Base-by-base conservation (phyloP, 2,329 filamentous ascomycete species). In the Ophiostoma montium region DNA sequence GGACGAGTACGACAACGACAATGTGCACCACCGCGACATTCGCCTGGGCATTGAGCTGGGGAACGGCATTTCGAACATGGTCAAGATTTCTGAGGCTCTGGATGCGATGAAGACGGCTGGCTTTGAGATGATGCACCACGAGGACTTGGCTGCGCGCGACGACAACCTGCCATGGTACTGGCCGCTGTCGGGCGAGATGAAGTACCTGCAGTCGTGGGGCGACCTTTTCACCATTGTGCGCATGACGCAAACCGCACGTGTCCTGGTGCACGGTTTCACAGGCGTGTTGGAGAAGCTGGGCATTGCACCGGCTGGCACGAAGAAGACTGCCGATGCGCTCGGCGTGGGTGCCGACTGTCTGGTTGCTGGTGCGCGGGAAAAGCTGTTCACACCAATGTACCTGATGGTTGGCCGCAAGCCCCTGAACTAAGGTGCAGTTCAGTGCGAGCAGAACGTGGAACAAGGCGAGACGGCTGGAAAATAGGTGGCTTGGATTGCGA, bases 351-450 rank as follows among this genome's bases (percentile, higher is more conserved):
- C 78, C 11, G 89, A 95, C 66, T 84, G 79, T 59, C 71, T 96
- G 47, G 89, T 95, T 19, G 86, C 85, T 44, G 90, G 90, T 66
- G 90, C 81, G 33, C 78, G 80, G 64, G 75, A 89, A 70, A 85
- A 94, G 65, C 76, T 96, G n/a, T 96, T 96, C 69, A 96, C 90
- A 1, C 90, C 90, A 50, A 96, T 96, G 90, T 95, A 95, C 70
- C 72, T 96, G 62, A 95, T 95, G 86, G 78, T 95, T 52, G 90
- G 80, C 53, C 80, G 86, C 68, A 95, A 95, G 75, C 87, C 90
- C 4, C 32, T 35, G 45, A 47, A 47, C 33, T 47, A 36, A 38
- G 19, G 3, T 10, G 30, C 6, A 18, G 16, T 13, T 15, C 19
- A 27, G 5, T 16, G 39, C 11, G 16, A 10, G 11, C 10, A 30